Evolutionary conservation across 495 filamentous ascomycete genomes (phyloP), one percentile per base, ranked within the genome.

Genomic region (Hypoxylon fuscum): DNA sequence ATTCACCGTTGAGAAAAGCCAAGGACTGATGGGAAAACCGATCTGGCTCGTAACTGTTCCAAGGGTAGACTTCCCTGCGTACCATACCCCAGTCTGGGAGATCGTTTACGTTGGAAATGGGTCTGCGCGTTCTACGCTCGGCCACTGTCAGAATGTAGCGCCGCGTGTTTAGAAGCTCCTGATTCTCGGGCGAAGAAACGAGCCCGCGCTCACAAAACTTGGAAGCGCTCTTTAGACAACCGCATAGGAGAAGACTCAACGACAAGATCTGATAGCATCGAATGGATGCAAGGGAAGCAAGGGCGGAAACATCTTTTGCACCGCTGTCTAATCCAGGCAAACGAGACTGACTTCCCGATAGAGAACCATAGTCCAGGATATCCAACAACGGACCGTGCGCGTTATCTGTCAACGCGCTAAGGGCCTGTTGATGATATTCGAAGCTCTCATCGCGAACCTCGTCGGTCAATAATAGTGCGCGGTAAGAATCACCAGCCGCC

Each of bases 1-100:
- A 79, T 59, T 85, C 74, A 25, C 75, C 66, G 70, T 96, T 97
- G 27, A 97, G 74, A 17, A 85, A 74, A 0, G 75, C 64, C 14
- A 98, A 74, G 2, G 85, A 89, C 54, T 89, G 84, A 4, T 84
- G 75, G 0, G 87, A 84, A 64, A 91, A 90, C 43, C 95, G 85
- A 72, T 98, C 87, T 0, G 92, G 93, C 68, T 98, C 96, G 66
- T 95, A 81, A 17, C 78, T 68, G 71, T 98, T 98, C 95, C 95
- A 98, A 11, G 93, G 90, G 73, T 98, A 98, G 12, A 96, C 79
- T 68, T 98, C 90, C 14, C 95, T 81, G 20, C 93, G 87, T 34
- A 92, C 93, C 54, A 83, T 79, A 2, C 93, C 92, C 61, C 86
- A 83, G 23, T 93, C 89, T 5, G 88, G 87, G 23, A 91, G 77